Evolutionary conservation across 2,329 filamentous ascomycete species (phyloP).

Genomic region (Cladosporium sp.): DNA sequence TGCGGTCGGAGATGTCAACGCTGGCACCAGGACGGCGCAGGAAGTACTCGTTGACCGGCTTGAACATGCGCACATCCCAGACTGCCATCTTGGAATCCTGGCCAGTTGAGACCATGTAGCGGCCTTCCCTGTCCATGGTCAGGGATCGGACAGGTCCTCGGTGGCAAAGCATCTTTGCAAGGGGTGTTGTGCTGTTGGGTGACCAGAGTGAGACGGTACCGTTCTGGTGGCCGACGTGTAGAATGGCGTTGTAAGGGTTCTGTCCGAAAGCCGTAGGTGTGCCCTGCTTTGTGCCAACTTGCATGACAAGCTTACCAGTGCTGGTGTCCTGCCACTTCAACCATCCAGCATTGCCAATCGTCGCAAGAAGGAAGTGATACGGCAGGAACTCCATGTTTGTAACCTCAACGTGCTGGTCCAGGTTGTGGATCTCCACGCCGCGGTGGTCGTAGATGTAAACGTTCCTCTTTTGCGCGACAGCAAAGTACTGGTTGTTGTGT

Average conservation of each 20-base stretch:
- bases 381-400: constrained; percentile 93
- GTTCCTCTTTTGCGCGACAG: constrained; percentile 92
- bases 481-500: constrained; percentile 93
- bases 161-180: constrained; percentile 90
- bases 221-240: constrained; percentile 93
- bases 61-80: constrained; percentile 94
- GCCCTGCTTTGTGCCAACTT: constrained; percentile 81
- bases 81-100: constrained; percentile 91
- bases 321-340: constrained; percentile 95
- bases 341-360: constrained; percentile 77
- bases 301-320: constrained; percentile 83
- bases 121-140: constrained; percentile 82
- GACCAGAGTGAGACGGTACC: constrained; percentile 95
- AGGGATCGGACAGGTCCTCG: constrained; percentile 82
- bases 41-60: constrained; percentile 86
- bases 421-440: constrained; percentile 87
- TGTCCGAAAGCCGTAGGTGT: constrained; percentile 80
- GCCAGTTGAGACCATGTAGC: constrained; percentile 93
- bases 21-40: constrained; percentile 79
- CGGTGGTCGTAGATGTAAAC: constrained; percentile 94
- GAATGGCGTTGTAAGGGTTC: constrained; percentile 88
- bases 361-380: constrained; percentile 91
- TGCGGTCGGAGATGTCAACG: constrained; percentile 83
- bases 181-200: constrained; percentile 79
- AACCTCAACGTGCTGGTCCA: constrained; percentile 88